Base-by-base conservation (phyloP, 805 yeast genomes). In the Candida wancherniae region DNA sequence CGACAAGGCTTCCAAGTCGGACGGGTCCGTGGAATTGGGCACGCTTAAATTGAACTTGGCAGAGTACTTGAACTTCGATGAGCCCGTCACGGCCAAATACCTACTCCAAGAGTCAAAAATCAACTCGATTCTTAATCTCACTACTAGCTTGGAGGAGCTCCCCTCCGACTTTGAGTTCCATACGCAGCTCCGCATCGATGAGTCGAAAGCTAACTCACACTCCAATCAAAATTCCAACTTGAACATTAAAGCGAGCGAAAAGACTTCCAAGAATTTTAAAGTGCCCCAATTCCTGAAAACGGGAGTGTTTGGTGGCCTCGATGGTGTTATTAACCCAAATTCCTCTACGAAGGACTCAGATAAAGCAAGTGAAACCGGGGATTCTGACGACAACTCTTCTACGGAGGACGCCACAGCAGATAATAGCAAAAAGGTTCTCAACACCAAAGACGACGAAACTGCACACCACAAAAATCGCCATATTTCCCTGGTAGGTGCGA, bases 71-170 rank as follows among this genome's bases (percentile, higher is more conserved):
- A 65, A 69, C 42, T 75, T 71, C 33, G 63, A 67, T 19, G 67
- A 69, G 31, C 67, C 74, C 3, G 56, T 69, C 4, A 64, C 79
- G 2, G 68, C 80, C 39, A 66, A 84, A 39, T 86, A 82, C 45
- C 58, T 90, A 25, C 62, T 90, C 21, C 80, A 80, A 46, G 72
- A 84, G 16, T 81, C 94, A 2, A 84, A 85, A 43, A 76, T 90
- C 12, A 90, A 90, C 53, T 80, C 94, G 2, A 81, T 85, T n/a
- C 55, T 82, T 22, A 78, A 71, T 37, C 39, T 85, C 24, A 68
- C 79, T 2, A 60, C 84, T n/a, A 62, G 64, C 4, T 55, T 83
- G 44, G 66, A 62, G 24, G 69, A 64, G 36, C 51, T 63, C 13
- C 61, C 70, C 3, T 34, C 57, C 4, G 50, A 60, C 36, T 48